phyloP scores from a whole-genome alignment of 768 basidiomycete species.

The Lactarius hengduanensis region DNA sequence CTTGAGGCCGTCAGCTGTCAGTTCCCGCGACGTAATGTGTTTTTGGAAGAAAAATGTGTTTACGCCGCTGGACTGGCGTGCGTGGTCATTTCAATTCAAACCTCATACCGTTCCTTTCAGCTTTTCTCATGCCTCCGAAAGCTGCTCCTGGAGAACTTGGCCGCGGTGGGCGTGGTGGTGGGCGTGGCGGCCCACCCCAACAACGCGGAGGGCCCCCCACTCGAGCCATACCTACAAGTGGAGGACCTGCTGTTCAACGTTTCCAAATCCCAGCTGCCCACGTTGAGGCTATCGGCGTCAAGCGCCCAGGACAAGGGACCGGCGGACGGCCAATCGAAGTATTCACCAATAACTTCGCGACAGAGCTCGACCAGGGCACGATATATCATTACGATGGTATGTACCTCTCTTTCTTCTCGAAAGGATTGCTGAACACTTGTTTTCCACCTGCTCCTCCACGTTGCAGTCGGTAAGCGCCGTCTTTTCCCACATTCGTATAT shows the following conservation, averaged over 20 bases:
- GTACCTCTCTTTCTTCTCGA: slow-evolving; percentile 31
- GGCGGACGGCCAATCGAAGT: slow-evolving; percentile 48
- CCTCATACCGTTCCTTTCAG: too few species aligned
- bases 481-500: background rate
- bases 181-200: slow-evolving; percentile 27
- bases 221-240: slow-evolving; percentile 31
- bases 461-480: slow-evolving; percentile 44
- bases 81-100: background rate
- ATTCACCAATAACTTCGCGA: slow-evolving; percentile 61
- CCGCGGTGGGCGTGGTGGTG: background rate
- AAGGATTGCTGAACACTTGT: background rate
- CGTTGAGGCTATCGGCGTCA: slow-evolving; percentile 61
- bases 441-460: background rate
- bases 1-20: slow-evolving; percentile 74
- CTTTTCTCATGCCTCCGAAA: slow-evolving; percentile 28
- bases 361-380: slow-evolving; percentile 55
- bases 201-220: slow-evolving; percentile 34
- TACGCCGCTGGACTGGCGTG: too few species aligned
- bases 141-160: background rate
- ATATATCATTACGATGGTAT: slow-evolving; percentile 81
- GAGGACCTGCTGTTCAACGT: slow-evolving; percentile 2
- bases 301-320: slow-evolving; percentile 60
- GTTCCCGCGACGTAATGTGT: slow-evolving; percentile 54
- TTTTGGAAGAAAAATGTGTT: slow-evolving; percentile 43
- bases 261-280: slow-evolving; percentile 42